A percentile compares a stretch with the other conserved stretches of the same genome.
phyloP scores from a whole-genome alignment of 768 basidiomycete species.

The Xerocomellus amylosporus region DNA sequence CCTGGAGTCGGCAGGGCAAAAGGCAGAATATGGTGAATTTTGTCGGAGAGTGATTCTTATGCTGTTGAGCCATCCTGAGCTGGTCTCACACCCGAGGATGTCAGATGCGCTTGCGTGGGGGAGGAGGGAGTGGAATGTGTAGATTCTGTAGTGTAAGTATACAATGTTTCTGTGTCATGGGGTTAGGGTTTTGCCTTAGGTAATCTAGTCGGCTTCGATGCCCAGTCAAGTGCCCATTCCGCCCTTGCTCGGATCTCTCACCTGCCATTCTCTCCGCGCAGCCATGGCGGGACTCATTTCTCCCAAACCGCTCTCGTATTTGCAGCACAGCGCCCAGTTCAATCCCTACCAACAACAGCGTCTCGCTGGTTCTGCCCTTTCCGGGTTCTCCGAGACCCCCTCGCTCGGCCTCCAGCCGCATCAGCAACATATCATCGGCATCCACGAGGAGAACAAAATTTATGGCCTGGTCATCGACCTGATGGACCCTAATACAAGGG shows the following conservation, averaged over 20 bases:
- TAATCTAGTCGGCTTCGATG: conserved; percentile 14
- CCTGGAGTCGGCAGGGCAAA: conserved; percentile 16
- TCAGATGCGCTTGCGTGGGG: conserved; percentile 34
- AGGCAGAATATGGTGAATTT: conserved; percentile 34
- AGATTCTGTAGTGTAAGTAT: too few relatives aligned
- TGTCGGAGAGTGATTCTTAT: conserved; percentile 33
- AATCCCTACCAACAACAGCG: conserved; percentile 56
- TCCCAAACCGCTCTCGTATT: conserved; percentile 59
- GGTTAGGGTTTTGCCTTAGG: conserved; percentile 32
- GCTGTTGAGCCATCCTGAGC: conserved; percentile 29
- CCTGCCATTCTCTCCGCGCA: conserved; percentile 9
- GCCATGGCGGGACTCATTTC: conserved; percentile 62
- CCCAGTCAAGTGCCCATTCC: not conserved
- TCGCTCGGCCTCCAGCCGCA: conserved; percentile 52
- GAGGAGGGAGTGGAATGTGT: conserved; percentile 7
- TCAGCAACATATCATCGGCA: conserved; percentile 50
- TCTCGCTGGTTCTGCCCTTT: conserved; percentile 24
- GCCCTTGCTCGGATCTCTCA: conserved; percentile 9
- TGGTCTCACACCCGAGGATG: conserved; percentile 35
- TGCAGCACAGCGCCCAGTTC: conserved; percentile 60
- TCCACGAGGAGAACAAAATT: conserved; percentile 79
- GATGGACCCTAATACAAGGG: conserved; percentile 78
- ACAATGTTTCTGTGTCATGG: not conserved
- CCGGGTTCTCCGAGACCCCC: conserved; percentile 62
- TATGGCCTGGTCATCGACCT: conserved; percentile 87